Evolutionary conservation across 345 rosid species (phyloP).

Genomic region (Citropsis articulata): DNA sequence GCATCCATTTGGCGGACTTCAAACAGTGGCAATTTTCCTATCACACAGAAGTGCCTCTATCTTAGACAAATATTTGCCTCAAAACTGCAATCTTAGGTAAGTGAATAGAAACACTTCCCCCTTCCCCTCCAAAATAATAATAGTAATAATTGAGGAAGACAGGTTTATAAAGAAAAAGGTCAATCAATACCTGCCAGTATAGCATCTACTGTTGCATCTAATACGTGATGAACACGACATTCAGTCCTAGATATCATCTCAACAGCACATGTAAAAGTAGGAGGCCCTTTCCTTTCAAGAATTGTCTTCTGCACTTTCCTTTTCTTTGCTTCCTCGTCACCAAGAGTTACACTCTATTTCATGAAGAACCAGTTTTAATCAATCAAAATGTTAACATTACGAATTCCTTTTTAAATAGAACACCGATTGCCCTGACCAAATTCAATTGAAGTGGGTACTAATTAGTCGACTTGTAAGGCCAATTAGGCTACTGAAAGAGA

Average conservation of each 20-base stretch:
- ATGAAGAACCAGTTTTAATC: slow-evolving; percentile 10
- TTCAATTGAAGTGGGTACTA: neutral
- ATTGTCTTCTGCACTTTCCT: slow-evolving; percentile 95
- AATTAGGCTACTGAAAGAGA: neutral
- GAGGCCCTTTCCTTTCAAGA: slow-evolving; percentile 91
- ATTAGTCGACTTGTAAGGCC: neutral
- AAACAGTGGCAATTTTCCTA: slow-evolving; percentile 75
- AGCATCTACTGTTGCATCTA: slow-evolving; percentile 90
- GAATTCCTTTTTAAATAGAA: neutral
- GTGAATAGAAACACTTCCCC: neutral
- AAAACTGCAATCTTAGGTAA: slow-evolving; percentile 9
- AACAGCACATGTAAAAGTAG: slow-evolving; percentile 83
- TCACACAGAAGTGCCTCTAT: slow-evolving; percentile 15
- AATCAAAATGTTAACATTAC: neutral
- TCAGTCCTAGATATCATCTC: slow-evolving; percentile 85
- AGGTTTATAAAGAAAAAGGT: slow-evolving; percentile 6
- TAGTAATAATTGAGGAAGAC: neutral
- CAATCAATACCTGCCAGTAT: slow-evolving; percentile 60
- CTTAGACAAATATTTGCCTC: neutral
- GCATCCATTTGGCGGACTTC: slow-evolving; percentile 65
- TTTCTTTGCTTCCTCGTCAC: slow-evolving; percentile 88
- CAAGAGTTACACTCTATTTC: slow-evolving; percentile 87
- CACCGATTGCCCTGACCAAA: neutral
- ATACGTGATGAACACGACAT: slow-evolving; percentile 78
- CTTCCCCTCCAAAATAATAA: too few species aligned